Evolutionary conservation across 495 filamentous ascomycete species (phyloP).

Genomic region (Hypoxylon subgilvum): DNA sequence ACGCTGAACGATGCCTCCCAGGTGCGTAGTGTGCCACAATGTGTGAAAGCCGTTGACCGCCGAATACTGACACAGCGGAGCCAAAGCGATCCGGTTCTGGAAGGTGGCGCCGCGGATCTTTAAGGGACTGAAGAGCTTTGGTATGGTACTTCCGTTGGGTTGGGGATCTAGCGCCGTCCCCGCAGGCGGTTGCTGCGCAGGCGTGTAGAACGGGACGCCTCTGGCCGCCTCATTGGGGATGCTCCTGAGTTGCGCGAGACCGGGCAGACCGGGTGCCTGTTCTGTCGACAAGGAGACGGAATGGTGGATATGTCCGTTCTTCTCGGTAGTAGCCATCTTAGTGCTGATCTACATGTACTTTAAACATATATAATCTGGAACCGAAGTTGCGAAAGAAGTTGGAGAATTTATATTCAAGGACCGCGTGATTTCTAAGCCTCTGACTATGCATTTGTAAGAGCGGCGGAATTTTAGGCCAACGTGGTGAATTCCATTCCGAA

Average conservation of each 20-base stretch:
- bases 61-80: constrained; percentile 73
- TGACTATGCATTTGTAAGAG: too few species aligned
- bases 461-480: too few species aligned
- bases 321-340: constrained; percentile 6
- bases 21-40: constrained; percentile 64
- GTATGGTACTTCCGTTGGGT: constrained; percentile 59
- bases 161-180: constrained; percentile 70
- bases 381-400: too few species aligned
- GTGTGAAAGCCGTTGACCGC: constrained; percentile 68
- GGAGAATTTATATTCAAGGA: too few species aligned
- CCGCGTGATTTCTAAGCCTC: too few species aligned
- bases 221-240: constrained; percentile 51
- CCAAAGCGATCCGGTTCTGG: constrained; percentile 67
- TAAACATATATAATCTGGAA: too few species aligned
- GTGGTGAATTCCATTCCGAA: too few species aligned
- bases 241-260: not conserved
- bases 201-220: constrained; percentile 72
- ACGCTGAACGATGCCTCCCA: constrained; percentile 63
- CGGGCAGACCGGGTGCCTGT: not conserved
- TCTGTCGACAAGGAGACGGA: not conserved
- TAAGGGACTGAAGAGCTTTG: constrained; percentile 73
- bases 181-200: constrained; percentile 66
- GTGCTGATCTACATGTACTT: not conserved
- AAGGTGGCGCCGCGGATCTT: constrained; percentile 64
- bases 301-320: not conserved